phyloP scores from a whole-genome alignment of 225 moss, liverwort and hornwort species.

The Thuidium tamariscinum region DNA sequence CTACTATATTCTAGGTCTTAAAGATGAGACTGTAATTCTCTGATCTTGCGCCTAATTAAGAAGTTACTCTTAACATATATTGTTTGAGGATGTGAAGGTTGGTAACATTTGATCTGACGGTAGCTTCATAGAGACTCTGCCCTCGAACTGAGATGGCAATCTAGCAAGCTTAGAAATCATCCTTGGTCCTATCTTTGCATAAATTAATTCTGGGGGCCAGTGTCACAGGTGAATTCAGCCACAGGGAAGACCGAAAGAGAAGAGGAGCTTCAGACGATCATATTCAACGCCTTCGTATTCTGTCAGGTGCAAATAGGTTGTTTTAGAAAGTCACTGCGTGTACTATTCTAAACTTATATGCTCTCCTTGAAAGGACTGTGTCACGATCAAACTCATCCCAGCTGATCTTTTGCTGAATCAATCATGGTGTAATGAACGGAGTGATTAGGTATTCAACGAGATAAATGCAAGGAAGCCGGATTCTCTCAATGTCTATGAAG shows the following conservation, averaged over 20 bases:
- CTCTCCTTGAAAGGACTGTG: background rate
- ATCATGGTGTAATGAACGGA: background rate
- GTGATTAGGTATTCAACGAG: conserved; percentile 66
- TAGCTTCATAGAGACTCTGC: background rate
- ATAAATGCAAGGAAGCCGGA: conserved; percentile 84
- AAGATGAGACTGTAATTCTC: conserved; percentile 37
- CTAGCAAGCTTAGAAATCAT: background rate
- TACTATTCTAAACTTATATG: background rate
- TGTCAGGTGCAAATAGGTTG: conserved; percentile 51
- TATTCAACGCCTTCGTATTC: conserved; percentile 87
- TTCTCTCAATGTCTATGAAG: conserved; percentile 51
- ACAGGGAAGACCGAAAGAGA: conserved; percentile 20
- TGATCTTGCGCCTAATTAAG: background rate
- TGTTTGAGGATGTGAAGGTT: background rate
- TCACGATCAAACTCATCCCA: background rate
- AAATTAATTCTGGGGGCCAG: conserved; percentile 2
- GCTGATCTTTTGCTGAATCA: background rate
- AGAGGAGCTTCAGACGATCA: conserved; percentile 43
- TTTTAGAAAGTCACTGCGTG: background rate
- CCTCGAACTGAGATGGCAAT: background rate
- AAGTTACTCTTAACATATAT: background rate
- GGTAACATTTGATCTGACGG: background rate
- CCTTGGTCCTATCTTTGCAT: background rate
- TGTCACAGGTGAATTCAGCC: conserved; percentile 20
- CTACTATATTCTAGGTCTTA: conserved; percentile 45